Percentiles rank a stretch among this genome's conserved stretches.
Evolutionary conservation across 176 grass and related monocot genomes (phyloP).

Genomic region (Urochloa ruziziensis): DNA sequence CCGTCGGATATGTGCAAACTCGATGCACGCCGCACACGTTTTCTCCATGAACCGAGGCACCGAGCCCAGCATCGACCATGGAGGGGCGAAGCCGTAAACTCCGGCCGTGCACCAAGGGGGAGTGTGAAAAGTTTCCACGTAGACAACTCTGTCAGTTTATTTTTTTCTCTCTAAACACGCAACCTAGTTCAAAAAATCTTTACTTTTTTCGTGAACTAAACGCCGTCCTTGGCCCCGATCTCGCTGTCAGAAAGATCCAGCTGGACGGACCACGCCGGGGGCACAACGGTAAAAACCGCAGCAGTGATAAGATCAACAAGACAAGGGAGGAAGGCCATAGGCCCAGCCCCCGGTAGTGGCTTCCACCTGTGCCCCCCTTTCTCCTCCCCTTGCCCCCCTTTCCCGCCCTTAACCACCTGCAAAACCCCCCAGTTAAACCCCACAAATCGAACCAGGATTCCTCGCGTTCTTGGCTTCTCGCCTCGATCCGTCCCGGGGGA

Average conservation of each 20-base stretch:
- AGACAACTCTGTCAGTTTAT: too few relatives aligned
- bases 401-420: conserved; percentile 25
- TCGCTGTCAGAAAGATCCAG: conserved; percentile 28
- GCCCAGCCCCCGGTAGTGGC: conserved; percentile 7
- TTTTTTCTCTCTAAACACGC: too few relatives aligned
- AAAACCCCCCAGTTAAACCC: conserved; percentile 40
- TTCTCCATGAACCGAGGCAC: not conserved
- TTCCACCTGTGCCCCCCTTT: conserved; percentile 12
- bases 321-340: not conserved
- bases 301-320: conserved; percentile 33
- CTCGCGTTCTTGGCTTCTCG: not conserved
- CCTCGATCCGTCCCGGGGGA: not conserved
- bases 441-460: not conserved
- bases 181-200: too few relatives aligned
- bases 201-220: too few relatives aligned
- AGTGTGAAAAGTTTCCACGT: too few relatives aligned
- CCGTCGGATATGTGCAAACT: too few relatives aligned
- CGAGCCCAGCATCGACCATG: too few relatives aligned
- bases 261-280: conserved; percentile 14
- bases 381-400: not conserved
- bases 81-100: not conserved
- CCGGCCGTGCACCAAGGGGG: not conserved
- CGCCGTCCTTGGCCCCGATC: too few relatives aligned
- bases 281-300: not conserved
- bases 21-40: too few relatives aligned